Percentiles rank a stretch among this genome's conserved stretches.
These are phyloP conservation scores for thale cress (Arabidopsis thaliana) DNA, from an alignment of 345 rosid species.

Conservation along the genomic window DNA sequence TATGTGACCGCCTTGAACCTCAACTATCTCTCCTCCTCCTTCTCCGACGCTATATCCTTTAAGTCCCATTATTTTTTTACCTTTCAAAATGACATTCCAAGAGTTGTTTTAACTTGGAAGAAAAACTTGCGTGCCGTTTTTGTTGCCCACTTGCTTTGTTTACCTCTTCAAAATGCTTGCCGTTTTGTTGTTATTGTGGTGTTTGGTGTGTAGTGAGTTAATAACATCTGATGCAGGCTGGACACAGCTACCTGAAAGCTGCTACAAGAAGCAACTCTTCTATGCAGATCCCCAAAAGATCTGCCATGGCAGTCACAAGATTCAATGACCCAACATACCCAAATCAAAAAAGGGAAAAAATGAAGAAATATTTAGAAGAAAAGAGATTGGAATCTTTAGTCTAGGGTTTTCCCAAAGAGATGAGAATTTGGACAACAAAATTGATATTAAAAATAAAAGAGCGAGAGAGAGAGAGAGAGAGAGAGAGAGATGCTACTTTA, in stretches of 20 bases:
- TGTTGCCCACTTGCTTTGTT: constrained; percentile 15
- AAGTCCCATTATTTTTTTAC: constrained; percentile 48
- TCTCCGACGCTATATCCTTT: constrained; percentile 45
- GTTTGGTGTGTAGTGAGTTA: constrained; percentile 44
- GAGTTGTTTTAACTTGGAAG: constrained; percentile 16
- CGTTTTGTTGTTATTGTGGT: constrained; percentile 41
- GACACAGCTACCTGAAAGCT: constrained; percentile 49
- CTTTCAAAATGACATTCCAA: constrained; percentile 37
- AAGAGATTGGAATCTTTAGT: constrained; percentile 31
- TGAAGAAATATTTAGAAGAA: neutral
- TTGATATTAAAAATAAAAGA: constrained; percentile 5
- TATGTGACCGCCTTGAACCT: constrained; percentile 83
- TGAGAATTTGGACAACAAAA: constrained; percentile 21
- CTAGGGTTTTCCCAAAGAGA: constrained; percentile 38
- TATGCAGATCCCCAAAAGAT: constrained; percentile 58
- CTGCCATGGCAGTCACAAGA: constrained; percentile 55
- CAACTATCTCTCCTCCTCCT: constrained; percentile 68
- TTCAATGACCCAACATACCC: constrained; percentile 49
- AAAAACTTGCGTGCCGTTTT: constrained; percentile 41
- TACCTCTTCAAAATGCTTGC: constrained; percentile 40
- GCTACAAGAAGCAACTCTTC: constrained; percentile 43
- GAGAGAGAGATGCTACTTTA: constrained; percentile 3
- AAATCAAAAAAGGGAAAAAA: constrained; percentile 33
- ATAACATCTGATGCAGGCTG: constrained; percentile 48
- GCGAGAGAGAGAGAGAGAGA: neutral